phyloP scores from a whole-genome alignment of 257 asterid genomes.

The Mentha longifolia region DNA sequence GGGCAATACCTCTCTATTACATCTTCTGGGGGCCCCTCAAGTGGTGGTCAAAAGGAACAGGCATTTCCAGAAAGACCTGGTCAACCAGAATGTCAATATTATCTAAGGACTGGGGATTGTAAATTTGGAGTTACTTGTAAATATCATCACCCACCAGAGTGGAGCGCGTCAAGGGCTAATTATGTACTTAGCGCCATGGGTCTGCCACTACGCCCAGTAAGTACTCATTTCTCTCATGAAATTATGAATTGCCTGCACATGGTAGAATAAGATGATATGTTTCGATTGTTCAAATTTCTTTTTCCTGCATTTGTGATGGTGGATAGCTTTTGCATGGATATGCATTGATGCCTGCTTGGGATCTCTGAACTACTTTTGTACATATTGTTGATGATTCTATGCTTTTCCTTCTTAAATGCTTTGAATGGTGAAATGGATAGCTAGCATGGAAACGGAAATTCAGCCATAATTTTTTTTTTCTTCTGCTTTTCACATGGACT shows the following conservation, averaged over 20 bases:
- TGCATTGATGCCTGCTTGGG: constrained; percentile 8
- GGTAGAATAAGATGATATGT: not conserved
- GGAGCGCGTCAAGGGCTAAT: constrained; percentile 56
- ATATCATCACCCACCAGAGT: constrained; percentile 87
- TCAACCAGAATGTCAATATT: constrained; percentile 81
- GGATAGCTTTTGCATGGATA: not conserved
- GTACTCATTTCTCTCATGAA: constrained; percentile 29
- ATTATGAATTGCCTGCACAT: constrained; percentile 1
- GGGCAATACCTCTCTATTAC: constrained; percentile 70
- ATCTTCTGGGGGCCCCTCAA: constrained; percentile 65
- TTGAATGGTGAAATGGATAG: not conserved
- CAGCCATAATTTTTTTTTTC: not conserved
- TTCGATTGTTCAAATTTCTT: not conserved
- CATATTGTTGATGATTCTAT: not conserved
- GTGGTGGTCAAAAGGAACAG: constrained; percentile 65
- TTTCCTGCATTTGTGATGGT: not conserved
- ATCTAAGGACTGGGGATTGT: constrained; percentile 86
- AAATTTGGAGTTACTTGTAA: constrained; percentile 86
- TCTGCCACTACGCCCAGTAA: constrained; percentile 90
- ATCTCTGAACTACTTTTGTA: not conserved
- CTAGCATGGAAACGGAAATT: not conserved
- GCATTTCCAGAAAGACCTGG: constrained; percentile 89
- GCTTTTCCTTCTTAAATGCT: constrained; percentile 6
- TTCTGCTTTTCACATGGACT: constrained; percentile 13
- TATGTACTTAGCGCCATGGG: constrained; percentile 79